A percentile compares a stretch with the other conserved stretches of the same genome.
Conservation (phyloP, 176 grass and related monocot genomes). For the Avena sativa region DNA sequence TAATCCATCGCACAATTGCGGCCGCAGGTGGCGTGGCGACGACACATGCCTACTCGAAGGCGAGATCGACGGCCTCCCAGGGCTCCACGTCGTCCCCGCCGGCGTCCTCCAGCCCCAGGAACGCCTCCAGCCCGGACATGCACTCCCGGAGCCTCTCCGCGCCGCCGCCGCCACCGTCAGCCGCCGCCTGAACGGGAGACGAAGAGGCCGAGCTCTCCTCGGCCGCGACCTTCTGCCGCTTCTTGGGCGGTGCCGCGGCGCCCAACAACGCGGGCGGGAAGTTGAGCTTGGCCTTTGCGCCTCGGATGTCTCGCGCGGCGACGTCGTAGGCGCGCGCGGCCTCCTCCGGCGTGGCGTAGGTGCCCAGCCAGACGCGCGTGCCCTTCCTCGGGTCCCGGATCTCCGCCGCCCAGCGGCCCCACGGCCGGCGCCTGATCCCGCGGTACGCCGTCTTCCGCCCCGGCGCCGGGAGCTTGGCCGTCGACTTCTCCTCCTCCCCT, state of each 20-base stretch:
- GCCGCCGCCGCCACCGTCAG: neutral
- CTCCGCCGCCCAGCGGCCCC: slow-evolving; percentile 95
- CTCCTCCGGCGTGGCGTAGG: slow-evolving; percentile 76
- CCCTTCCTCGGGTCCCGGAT: slow-evolving; percentile 87
- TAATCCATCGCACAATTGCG: too few relatives aligned
- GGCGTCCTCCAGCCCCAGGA: slow-evolving; percentile 40
- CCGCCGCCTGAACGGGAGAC: neutral
- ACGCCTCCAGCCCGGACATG: slow-evolving; percentile 59
- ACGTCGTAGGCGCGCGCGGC: slow-evolving; percentile 79
- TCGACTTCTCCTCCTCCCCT: neutral
- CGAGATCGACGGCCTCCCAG: slow-evolving; percentile 36
- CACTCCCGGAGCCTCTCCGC: slow-evolving; percentile 36
- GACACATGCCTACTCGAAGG: slow-evolving; percentile 17
- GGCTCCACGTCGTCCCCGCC: neutral
- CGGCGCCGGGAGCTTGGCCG: slow-evolving; percentile 35
- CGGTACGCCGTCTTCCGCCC: slow-evolving; percentile 69
- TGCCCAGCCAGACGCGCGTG: slow-evolving; percentile 85
- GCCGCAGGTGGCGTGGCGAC: neutral
- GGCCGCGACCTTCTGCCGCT: neutral
- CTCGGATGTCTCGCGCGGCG: slow-evolving; percentile 72
- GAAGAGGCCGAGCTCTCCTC: slow-evolving; percentile 50
- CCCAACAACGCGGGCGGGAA: slow-evolving; percentile 48
- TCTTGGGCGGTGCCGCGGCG: neutral
- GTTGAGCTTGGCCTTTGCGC: slow-evolving; percentile 78
- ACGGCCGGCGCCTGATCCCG: slow-evolving; percentile 72